phyloP scores from a whole-genome alignment of 352 stramenopile genomes.

The Thraustotheca clavata region DNA sequence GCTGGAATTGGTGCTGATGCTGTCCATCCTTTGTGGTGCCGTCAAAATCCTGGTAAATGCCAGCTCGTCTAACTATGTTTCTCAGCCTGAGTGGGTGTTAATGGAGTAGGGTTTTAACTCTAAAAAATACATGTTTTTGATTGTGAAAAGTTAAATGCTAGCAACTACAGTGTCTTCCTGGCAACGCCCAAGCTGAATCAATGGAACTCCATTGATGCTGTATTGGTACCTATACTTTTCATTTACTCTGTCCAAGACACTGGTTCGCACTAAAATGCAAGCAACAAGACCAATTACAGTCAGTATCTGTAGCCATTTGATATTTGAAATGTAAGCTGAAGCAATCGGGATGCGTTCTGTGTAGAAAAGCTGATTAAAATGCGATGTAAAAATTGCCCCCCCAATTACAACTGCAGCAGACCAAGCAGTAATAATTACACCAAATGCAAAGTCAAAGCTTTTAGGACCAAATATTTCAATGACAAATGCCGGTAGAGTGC shows the following conservation, averaged over 20 bases:
- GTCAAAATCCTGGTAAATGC: conserved; percentile 2
- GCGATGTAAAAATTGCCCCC: not conserved
- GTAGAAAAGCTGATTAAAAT: not conserved
- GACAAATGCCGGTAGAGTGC: not conserved
- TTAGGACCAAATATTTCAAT: not conserved
- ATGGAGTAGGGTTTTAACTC: no score
- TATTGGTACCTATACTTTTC: not conserved
- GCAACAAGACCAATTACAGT: not conserved
- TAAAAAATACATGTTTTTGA: no score
- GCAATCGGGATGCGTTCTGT: not conserved
- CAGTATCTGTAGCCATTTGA: not conserved
- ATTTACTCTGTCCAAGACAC: not conserved
- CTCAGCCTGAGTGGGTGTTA: no score
- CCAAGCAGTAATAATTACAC: not conserved
- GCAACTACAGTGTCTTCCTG: no score
- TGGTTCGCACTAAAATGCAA: not conserved
- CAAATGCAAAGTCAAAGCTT: not conserved
- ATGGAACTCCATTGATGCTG: not conserved
- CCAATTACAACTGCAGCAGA: not conserved
- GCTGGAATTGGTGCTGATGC: conserved; percentile 1
- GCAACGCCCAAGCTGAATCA: not conserved
- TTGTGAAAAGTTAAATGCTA: no score
- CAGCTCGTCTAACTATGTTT: conserved; percentile 8
- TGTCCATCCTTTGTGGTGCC: conserved; percentile 14
- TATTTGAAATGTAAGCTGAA: not conserved